Percentiles rank a stretch among this genome's conserved stretches.
Evolutionary conservation across 352 stramenopile genomes (phyloP).

Genomic region (Phytophthora ramorum): DNA sequence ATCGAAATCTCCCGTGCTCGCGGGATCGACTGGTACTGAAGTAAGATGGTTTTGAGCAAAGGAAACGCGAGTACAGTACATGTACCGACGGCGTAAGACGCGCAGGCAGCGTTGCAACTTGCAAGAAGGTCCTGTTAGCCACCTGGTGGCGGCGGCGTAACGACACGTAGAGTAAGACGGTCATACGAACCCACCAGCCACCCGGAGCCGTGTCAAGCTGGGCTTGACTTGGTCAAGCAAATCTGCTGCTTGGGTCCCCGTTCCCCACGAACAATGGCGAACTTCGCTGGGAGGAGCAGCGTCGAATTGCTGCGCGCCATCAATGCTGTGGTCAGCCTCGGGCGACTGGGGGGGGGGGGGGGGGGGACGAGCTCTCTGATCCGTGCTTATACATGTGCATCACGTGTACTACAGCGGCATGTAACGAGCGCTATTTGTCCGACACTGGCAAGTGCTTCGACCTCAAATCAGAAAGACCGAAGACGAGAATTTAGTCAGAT

Average conservation of each 20-base stretch:
- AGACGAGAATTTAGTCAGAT: neutral
- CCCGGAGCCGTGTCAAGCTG: constrained; percentile 6
- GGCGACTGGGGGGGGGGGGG: neutral
- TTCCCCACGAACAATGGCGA: constrained; percentile 11
- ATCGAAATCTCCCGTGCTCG: constrained; percentile 1
- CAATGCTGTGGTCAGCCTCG: constrained; percentile 7
- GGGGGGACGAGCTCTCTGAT: neutral
- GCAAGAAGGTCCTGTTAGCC: neutral
- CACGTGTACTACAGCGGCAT: neutral
- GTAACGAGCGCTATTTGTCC: too few relatives aligned
- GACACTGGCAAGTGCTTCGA: too few relatives aligned
- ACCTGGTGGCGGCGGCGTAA: neutral
- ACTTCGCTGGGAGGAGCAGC: neutral
- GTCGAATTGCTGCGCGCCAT: constrained; percentile 2
- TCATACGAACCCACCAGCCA: neutral
- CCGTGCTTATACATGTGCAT: neutral
- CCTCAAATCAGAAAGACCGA: too few relatives aligned
- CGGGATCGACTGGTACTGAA: neutral
- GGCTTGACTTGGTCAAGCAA: constrained; percentile 8
- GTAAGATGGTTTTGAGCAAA: neutral
- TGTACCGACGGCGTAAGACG: neutral
- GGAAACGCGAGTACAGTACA: neutral
- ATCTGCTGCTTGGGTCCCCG: constrained; percentile 16
- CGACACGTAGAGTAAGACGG: neutral
- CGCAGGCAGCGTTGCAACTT: neutral